Evolutionary conservation across 2,329 filamentous ascomycete genomes (phyloP).

Genomic region (Colletotrichum musicola): DNA sequence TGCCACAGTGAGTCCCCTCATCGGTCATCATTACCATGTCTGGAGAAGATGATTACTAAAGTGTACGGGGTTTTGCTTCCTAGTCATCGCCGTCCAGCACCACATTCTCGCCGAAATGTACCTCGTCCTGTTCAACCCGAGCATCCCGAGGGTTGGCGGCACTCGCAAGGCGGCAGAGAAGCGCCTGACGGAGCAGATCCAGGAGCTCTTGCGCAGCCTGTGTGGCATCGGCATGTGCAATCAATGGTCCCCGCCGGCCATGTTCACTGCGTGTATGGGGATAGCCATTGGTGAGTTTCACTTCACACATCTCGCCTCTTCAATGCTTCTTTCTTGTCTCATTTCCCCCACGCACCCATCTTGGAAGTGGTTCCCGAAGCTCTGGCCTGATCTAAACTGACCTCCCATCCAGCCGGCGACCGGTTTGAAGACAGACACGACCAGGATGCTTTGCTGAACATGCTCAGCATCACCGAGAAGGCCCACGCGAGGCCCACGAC

Average conservation of each 20-base stretch:
- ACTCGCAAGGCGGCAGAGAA: constrained; percentile 48
- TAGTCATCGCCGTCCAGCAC: constrained; percentile 71
- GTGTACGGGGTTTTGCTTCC: constrained; percentile 9
- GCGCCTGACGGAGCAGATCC: constrained; percentile 54
- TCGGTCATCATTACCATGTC: not conserved
- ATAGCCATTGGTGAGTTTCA: constrained; percentile 51
- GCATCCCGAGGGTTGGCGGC: constrained; percentile 62
- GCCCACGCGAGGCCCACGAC: constrained; percentile 67
- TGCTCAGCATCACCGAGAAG: constrained; percentile 60
- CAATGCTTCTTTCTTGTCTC: constrained; percentile 4
- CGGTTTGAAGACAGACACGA: constrained; percentile 59
- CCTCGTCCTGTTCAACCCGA: constrained; percentile 68
- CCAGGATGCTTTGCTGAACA: constrained; percentile 61
- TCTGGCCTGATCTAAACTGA: constrained; percentile 16
- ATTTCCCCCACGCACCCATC: not conserved
- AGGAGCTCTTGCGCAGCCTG: constrained; percentile 62
- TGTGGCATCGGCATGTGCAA: constrained; percentile 73
- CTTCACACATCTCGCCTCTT: not conserved
- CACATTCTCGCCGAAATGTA: constrained; percentile 70
- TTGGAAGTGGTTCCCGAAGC: no score
- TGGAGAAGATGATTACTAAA: constrained; percentile 35
- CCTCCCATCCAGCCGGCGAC: constrained; percentile 55
- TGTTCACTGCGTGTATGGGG: constrained; percentile 69
- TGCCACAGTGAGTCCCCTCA: constrained; percentile 35
- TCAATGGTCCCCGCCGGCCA: constrained; percentile 65